Conservation (phyloP, 2,329 filamentous ascomycete genomes). For the Calonectria hongkongensis region DNA sequence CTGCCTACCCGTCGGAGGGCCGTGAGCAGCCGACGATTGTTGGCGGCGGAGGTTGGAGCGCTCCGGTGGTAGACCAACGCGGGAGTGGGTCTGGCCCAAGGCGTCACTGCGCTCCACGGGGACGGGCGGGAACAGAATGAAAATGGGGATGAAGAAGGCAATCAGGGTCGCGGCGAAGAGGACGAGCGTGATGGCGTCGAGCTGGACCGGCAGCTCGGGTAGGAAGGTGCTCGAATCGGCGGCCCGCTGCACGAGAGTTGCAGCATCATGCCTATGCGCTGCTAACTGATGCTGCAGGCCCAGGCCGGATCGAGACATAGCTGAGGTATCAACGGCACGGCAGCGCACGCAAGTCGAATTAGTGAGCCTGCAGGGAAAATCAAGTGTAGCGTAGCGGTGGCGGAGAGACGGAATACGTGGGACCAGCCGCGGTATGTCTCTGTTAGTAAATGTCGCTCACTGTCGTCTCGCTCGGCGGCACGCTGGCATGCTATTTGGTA, state of each 20-base stretch:
- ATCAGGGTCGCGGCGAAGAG: conserved; percentile 66
- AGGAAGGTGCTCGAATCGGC: conserved; percentile 47
- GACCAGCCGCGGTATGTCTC: conserved; percentile 17
- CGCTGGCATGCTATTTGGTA: neutral
- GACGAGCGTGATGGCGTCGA: conserved; percentile 59
- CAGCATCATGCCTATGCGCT: conserved; percentile 37
- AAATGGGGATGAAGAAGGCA: conserved; percentile 72
- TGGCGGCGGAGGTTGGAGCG: conserved; percentile 61
- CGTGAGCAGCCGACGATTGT: conserved; percentile 50
- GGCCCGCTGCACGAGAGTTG: conserved; percentile 44
- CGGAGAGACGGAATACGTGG: conserved; percentile 22
- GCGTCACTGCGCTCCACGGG: conserved; percentile 72
- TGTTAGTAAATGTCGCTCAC: neutral
- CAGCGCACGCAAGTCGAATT: conserved; percentile 15
- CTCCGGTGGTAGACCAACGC: conserved; percentile 64
- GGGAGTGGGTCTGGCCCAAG: conserved; percentile 72
- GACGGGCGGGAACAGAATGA: conserved; percentile 73
- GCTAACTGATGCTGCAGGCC: conserved; percentile 46
- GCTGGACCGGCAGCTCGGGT: conserved; percentile 48
- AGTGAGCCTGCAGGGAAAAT: conserved; percentile 9
- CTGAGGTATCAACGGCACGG: conserved; percentile 24
- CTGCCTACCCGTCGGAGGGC: conserved; percentile 47
- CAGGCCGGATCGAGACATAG: conserved; percentile 46
- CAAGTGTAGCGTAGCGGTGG: conserved; percentile 11
- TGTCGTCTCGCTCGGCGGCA: neutral